phyloP scores from a whole-genome alignment of 2,329 filamentous ascomycete species.

The Microcyclospora pomicola region DNA sequence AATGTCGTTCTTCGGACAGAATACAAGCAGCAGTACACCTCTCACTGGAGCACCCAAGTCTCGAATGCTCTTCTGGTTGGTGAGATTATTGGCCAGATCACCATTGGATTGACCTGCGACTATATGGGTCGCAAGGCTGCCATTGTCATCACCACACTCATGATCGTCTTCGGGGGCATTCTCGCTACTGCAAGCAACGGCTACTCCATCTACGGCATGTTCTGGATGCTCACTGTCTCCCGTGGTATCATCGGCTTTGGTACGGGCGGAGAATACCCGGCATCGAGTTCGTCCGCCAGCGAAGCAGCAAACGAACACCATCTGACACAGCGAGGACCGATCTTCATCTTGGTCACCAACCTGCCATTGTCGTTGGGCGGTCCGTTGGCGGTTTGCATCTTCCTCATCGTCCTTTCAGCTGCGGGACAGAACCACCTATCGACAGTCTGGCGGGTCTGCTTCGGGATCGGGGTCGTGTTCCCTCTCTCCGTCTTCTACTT shows the following conservation, averaged over 20 bases:
- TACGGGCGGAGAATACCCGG: constrained; percentile 36
- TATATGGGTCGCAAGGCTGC: constrained; percentile 33
- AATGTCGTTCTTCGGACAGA: constrained; percentile 21
- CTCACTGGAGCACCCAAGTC: constrained; percentile 5
- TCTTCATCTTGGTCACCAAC: constrained; percentile 16
- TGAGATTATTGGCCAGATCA: constrained; percentile 25
- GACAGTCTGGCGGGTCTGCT: neutral
- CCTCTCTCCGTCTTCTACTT: constrained; percentile 42
- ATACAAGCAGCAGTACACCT: constrained; percentile 9
- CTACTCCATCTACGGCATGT: constrained; percentile 33
- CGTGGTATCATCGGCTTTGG: constrained; percentile 35
- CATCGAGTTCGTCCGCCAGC: constrained; percentile 32
- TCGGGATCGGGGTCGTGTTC: constrained; percentile 32
- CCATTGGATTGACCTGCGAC: constrained; percentile 26
- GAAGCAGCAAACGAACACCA: constrained; percentile 37
- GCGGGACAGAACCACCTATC: constrained; percentile 22
- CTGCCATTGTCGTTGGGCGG: constrained; percentile 12
- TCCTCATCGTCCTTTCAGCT: constrained; percentile 27
- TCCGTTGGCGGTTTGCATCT: constrained; percentile 13
- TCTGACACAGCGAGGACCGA: constrained; percentile 16
- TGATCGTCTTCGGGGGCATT: constrained; percentile 35
- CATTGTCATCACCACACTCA: constrained; percentile 32
- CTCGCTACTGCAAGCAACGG: constrained; percentile 32
- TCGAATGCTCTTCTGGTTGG: constrained; percentile 25
- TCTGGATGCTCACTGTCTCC: constrained; percentile 39